Conservation (phyloP, 495 filamentous ascomycete genomes). For the Astrothelium macrocarpum region DNA sequence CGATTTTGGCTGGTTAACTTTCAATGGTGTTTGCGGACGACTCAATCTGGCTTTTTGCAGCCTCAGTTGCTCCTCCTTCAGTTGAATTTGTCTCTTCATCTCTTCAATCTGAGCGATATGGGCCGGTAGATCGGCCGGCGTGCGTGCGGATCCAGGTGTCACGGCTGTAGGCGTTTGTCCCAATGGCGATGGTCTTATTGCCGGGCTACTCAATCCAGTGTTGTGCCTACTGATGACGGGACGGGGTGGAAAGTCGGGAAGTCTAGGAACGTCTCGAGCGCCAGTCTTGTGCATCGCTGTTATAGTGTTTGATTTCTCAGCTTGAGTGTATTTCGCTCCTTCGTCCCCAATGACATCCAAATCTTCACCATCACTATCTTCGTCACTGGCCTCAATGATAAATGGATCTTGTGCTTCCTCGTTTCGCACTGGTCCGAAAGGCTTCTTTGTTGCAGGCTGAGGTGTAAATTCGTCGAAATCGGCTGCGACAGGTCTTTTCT, state of each 20-base stretch:
- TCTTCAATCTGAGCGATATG: background rate
- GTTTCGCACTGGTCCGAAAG: conserved; percentile 47
- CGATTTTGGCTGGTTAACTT: background rate
- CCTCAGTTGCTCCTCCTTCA: conserved; percentile 54
- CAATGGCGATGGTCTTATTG: background rate
- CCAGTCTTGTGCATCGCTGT: conserved; percentile 8
- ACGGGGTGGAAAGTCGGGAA: conserved; percentile 30
- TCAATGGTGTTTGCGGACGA: background rate
- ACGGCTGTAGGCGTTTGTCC: background rate
- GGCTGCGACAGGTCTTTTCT: conserved; percentile 77
- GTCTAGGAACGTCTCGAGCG: conserved; percentile 38
- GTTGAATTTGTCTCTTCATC: conserved; percentile 66
- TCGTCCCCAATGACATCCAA: background rate
- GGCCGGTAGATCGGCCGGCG: background rate
- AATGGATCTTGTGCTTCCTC: conserved; percentile 36
- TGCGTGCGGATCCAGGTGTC: background rate
- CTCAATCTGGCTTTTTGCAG: background rate
- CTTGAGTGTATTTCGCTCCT: background rate
- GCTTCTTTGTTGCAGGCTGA: conserved; percentile 40
- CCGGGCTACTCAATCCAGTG: background rate
- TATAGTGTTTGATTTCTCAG: background rate
- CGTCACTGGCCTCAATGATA: conserved; percentile 73
- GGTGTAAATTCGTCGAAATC: conserved; percentile 61
- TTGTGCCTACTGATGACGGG: conserved; percentile 12
- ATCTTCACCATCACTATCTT: conserved; percentile 32